These are phyloP conservation scores for Solanum tarijense DNA, from an alignment of 257 asterid genomes.

Conservation along the genomic window DNA sequence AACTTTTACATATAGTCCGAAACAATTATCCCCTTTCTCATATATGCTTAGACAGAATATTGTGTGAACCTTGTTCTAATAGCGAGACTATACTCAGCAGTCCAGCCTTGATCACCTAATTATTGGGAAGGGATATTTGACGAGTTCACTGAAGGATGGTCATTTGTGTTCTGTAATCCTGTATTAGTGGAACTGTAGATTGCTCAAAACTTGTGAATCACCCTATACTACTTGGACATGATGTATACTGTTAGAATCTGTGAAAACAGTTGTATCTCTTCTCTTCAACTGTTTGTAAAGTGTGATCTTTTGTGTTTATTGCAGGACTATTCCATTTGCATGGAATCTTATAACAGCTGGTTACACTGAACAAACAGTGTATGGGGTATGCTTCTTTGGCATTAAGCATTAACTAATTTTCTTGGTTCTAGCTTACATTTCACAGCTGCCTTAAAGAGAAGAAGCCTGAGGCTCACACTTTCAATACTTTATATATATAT, in stretches of 20 bases:
- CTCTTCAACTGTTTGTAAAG: not conserved
- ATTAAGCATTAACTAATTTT: not conserved
- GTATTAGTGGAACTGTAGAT: not conserved
- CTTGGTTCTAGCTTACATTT: not conserved
- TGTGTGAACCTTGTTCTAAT: not conserved
- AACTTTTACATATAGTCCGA: not conserved
- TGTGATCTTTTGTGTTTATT: slow-evolving; percentile 7
- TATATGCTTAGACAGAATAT: not conserved
- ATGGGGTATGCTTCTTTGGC: slow-evolving; percentile 53
- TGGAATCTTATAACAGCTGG: slow-evolving; percentile 97
- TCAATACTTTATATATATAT: not conserved
- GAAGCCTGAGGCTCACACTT: not conserved
- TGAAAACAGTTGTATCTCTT: not conserved
- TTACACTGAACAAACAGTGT: slow-evolving; percentile 66
- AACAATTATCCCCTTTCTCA: not conserved
- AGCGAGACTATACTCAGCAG: not conserved
- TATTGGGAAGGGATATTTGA: not conserved
- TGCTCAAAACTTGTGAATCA: not conserved
- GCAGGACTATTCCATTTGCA: slow-evolving; percentile 90
- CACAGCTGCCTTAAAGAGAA: not conserved
- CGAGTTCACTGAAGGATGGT: not conserved
- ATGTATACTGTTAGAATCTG: not conserved
- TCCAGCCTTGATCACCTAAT: not conserved
- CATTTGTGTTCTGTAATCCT: not conserved
- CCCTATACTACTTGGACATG: not conserved